Evolutionary conservation across 148 eudicot genomes (phyloP), one percentile per base, ranked within the genome.

Genomic region (Beta vulgaris): DNA sequence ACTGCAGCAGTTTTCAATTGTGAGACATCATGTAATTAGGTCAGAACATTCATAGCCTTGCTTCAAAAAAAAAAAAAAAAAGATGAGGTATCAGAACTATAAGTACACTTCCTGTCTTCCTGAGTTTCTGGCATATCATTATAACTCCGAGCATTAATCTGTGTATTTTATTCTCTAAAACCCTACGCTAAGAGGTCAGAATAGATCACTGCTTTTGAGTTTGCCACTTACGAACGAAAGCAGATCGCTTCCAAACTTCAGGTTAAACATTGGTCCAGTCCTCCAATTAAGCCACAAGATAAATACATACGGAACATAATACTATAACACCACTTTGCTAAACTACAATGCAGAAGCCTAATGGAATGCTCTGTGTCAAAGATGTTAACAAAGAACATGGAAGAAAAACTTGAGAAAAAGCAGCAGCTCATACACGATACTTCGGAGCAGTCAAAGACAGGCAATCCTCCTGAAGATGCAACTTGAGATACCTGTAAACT

Each of bases 391-490:
- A 13, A 60, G 40, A 46, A 46, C 31, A 49, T 53, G 32, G 25
- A 43, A 18, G 18, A 53, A 37, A 29, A 54, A 39, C 28, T 10
- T 32, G 19, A 7, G 25, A 65, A 76, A 37, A 61, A 0, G 48
- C 3, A 40, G n/a, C 44, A 48, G 76, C 10, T 73, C 84, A 59
- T 90, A 94, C 98, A 87, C 26, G 96, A 82, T 75, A 91, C 82
- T 73, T 81, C 83, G 6, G 90, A 83, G 85, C 89, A 94, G 78
- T 94, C 98, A 69, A 63, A 76, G 48, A 94, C 34, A 28, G 93
- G 91, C 85, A 84, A 86, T 78, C 97, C 98, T 85, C 81, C 89
- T 12, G 70, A 65, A 71, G 96, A 84, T 74, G 91, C 93, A 83
- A 83, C 76, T 78, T 90, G 93, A 77, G 98, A 94, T 72, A 85